These are phyloP conservation scores for Poa pratensis DNA, from an alignment of 176 grass and related monocot species.

Conservation along the genomic window DNA sequence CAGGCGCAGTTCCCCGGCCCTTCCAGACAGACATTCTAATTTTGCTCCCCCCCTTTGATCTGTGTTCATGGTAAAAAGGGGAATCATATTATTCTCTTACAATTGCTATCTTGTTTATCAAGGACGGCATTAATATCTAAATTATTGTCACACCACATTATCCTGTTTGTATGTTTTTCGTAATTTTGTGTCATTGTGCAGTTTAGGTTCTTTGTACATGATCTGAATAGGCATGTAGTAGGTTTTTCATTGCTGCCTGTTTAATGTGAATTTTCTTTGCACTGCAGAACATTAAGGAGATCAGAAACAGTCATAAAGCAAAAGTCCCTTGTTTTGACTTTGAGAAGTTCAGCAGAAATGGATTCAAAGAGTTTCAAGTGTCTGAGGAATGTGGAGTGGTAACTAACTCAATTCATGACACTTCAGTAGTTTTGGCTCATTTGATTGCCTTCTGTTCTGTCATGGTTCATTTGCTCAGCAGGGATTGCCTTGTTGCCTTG, in stretches of 20 bases:
- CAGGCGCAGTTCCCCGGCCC: neutral
- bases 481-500: neutral
- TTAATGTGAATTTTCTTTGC: conserved; percentile 37
- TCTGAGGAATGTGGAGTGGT: conserved; percentile 99
- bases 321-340: conserved; percentile 97
- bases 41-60: neutral
- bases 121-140: neutral
- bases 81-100: neutral
- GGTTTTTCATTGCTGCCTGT: conserved; percentile 3
- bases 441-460: conserved; percentile 56
- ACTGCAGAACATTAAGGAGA: conserved; percentile 88
- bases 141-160: neutral
- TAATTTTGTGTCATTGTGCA: conserved; percentile 1
- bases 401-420: conserved; percentile 35
- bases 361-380: conserved; percentile 94
- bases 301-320: conserved; percentile 82
- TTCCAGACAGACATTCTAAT: neutral
- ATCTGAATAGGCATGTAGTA: neutral
- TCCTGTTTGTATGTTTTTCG: neutral
- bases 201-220: conserved; percentile 21
- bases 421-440: neutral
- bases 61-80: neutral
- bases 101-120: neutral
- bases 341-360: conserved; percentile 86
- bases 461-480: conserved; percentile 35